Base-by-base conservation (phyloP, 78 protist genomes). In the Ministeria vibrans region DNA sequence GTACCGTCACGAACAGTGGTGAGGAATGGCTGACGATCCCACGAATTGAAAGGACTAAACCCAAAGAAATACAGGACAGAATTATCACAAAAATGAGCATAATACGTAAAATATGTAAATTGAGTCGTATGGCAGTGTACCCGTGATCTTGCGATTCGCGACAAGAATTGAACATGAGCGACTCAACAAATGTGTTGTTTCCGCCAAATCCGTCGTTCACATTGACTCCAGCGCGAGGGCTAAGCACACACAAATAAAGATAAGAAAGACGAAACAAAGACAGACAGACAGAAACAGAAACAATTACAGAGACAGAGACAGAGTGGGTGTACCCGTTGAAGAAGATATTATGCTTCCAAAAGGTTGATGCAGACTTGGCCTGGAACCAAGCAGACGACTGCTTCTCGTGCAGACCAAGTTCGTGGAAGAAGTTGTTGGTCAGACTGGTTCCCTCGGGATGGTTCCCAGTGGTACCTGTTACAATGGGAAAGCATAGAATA, bases 191-290 rank as follows among this genome's bases (percentile, higher is more conserved):
- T 23, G 2, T 38, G 63, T 32, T 36, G 51, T 73, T 85, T 0
- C 88, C 88, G 61, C 88, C 88, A 28, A 80, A 72, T 2, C 88
- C 88, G 49, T 85, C 88, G 80, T 85, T 80, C 28, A 72, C 0
- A 51, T 79, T 85, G 74, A 85, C 49, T 20, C 74, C 85, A 0
- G 88, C 88, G 28, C 88, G 32, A 45, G 88, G 85, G 45, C n/a
- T n/a, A n/a, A n/a, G n/a, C n/a, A n/a, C n/a, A n/a, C n/a, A n/a
- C n/a, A n/a, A n/a, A n/a, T n/a, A n/a, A n/a, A n/a, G n/a, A n/a
- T n/a, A n/a, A n/a, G n/a, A n/a, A n/a, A n/a, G n/a, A n/a, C n/a
- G n/a, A n/a, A n/a, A n/a, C n/a, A n/a, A n/a, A n/a, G n/a, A n/a
- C n/a, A n/a, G n/a, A n/a, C n/a, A n/a, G n/a, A n/a, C n/a, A n/a